Evolutionary conservation across 441 rosid species (phyloP), one percentile per base, ranked within the genome.

Genomic region (Pelargonium australe): DNA sequence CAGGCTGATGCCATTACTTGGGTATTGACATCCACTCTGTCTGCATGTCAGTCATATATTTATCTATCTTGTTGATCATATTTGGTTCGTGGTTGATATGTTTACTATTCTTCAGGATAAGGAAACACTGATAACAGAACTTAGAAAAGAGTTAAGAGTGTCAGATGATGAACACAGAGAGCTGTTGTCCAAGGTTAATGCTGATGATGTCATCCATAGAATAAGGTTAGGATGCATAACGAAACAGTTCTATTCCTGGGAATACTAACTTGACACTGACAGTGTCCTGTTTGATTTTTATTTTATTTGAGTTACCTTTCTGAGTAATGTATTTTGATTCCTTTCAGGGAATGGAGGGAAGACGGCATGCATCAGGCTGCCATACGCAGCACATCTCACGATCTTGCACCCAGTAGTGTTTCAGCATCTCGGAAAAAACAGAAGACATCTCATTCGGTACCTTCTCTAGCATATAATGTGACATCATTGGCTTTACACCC

Each of bases 101-200:
- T 68, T 25, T 65, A 11, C 5, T 10, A 44, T 17, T 63, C 20
- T 69, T 68, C 82, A 94, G 99, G 99, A 94, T 67, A 94, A 94
- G 79, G 97, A 91, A 82, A 80, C 92, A 72, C 78, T 94, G 81
- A 94, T 94, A 72, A 94, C 97, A 47, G 99, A 94, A 70, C 84
- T 94, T 61, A 87, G 99, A 73, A 94, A 87, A 79, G 99, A 91
- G 80, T 75, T 94, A 43, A 84, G 97, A 80, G 96, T 94, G n/a
- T 94, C 99, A 51, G 96, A 94, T 77, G 97, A 91, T 60, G 96
- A 94, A 77, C 97, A 91, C 75, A 87, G 99, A 80, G 95, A 91
- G 76, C 90, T 91, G 65, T 78, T 94, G 70, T 76, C 87, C 19
- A 84, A 74, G 81, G 97, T 94, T 77, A 85, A 91, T 77, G 81